These are phyloP conservation scores for Thoreauomyces humboldtii DNA, from an alignment of 192 early-diverging fungal genomes.

Conservation along the genomic window DNA sequence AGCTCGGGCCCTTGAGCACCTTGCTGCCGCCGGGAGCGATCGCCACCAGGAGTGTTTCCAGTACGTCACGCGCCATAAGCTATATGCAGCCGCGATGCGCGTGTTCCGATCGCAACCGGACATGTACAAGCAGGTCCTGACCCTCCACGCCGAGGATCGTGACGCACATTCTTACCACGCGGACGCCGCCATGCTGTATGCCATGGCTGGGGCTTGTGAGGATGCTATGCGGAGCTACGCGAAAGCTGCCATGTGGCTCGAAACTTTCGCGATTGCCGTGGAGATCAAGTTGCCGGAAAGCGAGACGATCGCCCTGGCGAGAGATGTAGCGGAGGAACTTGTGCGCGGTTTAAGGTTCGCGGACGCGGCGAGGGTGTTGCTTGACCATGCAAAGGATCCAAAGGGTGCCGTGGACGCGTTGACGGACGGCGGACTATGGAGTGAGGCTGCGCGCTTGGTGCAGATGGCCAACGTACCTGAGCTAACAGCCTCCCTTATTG, in stretches of 20 bases:
- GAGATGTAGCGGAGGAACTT: conserved; percentile 52
- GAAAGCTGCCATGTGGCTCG: conserved; percentile 60
- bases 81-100: conserved; percentile 61
- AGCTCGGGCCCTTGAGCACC: conserved; percentile 67
- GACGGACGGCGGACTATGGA: conserved; percentile 72
- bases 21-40: conserved; percentile 35
- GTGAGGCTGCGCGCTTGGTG: conserved; percentile 69
- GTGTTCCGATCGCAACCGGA: conserved; percentile 43
- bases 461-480: conserved; percentile 1
- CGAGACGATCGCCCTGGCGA: conserved; percentile 51
- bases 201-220: conserved; percentile 53
- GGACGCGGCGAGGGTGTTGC: conserved; percentile 67
- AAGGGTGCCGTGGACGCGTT: conserved; percentile 68
- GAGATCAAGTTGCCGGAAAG: conserved; percentile 46
- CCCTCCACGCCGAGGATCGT: conserved; percentile 65
- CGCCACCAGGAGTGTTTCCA: conserved; percentile 46
- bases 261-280: conserved; percentile 63
- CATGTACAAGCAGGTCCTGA: conserved; percentile 45
- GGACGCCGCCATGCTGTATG: conserved; percentile 66
- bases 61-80: conserved; percentile 64
- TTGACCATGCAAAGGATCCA: conserved; percentile 71
- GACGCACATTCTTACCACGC: conserved; percentile 51
- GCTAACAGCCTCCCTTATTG: no score
- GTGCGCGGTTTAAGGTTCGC: conserved; percentile 56
- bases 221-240: conserved; percentile 61